A percentile compares a stretch with the other conserved stretches of the same genome.
These are phyloP conservation scores for Oenanthe javanica DNA, from an alignment of 140 eudicot species.

Conservation along the genomic window DNA sequence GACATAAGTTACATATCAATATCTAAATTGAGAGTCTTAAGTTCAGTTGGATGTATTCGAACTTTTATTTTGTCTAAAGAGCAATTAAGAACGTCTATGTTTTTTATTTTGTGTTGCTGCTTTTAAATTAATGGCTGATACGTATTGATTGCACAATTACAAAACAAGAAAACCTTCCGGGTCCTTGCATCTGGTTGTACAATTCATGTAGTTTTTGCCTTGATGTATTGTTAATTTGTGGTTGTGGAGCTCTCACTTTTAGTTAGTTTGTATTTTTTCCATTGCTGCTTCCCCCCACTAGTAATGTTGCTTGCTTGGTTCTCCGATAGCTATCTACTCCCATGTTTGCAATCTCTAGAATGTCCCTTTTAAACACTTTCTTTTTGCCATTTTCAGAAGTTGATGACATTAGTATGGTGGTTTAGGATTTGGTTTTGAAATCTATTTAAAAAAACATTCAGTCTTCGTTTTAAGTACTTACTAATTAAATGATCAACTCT, in stretches of 20 bases:
- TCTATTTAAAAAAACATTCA: background rate
- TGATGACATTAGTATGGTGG: background rate
- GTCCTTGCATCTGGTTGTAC: too few relatives aligned
- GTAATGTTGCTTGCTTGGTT: background rate
- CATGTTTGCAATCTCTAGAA: background rate
- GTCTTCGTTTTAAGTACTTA: background rate
- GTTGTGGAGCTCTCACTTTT: background rate
- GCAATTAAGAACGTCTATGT: too few relatives aligned
- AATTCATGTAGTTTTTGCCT: too few relatives aligned
- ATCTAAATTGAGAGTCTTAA: background rate
- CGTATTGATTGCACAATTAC: too few relatives aligned
- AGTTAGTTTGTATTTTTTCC: background rate
- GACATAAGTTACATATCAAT: too few relatives aligned
- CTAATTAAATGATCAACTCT: background rate
- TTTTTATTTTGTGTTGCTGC: too few relatives aligned
- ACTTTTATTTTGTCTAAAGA: background rate
- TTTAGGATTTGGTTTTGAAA: background rate
- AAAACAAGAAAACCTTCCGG: too few relatives aligned
- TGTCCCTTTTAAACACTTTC: background rate
- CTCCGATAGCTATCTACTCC: background rate
- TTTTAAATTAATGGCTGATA: too few relatives aligned
- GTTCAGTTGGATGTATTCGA: background rate
- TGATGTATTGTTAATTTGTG: background rate
- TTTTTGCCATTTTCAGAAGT: background rate
- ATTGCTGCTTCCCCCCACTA: background rate